Percentiles rank a stretch among this genome's conserved stretches.
These are phyloP conservation scores for Ascochyta lentis DNA, from an alignment of 2,329 filamentous ascomycete genomes.

Conservation along the genomic window DNA sequence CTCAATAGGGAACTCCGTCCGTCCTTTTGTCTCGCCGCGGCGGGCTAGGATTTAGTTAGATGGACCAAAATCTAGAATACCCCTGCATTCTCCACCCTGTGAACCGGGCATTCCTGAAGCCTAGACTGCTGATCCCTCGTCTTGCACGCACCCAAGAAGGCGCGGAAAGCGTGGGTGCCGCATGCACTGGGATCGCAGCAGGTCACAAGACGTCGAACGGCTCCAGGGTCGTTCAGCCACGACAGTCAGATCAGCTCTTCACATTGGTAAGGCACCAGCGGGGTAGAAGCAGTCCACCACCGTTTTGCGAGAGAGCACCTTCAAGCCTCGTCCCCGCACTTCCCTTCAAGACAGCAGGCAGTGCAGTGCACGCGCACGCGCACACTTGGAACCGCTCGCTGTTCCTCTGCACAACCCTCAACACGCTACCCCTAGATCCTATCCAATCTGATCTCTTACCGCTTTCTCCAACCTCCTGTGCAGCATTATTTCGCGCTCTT, in stretches of 20 bases:
- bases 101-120: conserved; percentile 10
- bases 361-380: conserved; percentile 4
- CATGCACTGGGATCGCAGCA: conserved; percentile 3
- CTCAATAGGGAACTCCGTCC: conserved; percentile 5
- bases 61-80: conserved; percentile 10
- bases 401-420: conserved; percentile 4
- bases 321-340: conserved; percentile 14
- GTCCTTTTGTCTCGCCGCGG: conserved; percentile 9
- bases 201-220: conserved; percentile 8
- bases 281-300: conserved; percentile 5
- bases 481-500: conserved; percentile 9
- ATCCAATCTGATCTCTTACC: conserved; percentile 4
- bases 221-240: conserved; percentile 6
- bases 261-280: conserved; percentile 12
- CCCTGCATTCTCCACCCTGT: conserved; percentile 16
- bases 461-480: conserved; percentile 3
- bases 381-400: background rate
- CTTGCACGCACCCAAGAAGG: conserved; percentile 9
- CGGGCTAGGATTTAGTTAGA: conserved; percentile 16
- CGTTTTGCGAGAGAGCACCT: background rate
- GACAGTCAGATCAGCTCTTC: conserved; percentile 8
- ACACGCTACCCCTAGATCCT: conserved; percentile 9
- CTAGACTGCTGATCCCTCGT: conserved; percentile 18
- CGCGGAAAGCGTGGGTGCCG: background rate
- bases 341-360: conserved; percentile 2